Conservation (phyloP, 768 basidiomycete species). For the Leucosporidium scottii region DNA sequence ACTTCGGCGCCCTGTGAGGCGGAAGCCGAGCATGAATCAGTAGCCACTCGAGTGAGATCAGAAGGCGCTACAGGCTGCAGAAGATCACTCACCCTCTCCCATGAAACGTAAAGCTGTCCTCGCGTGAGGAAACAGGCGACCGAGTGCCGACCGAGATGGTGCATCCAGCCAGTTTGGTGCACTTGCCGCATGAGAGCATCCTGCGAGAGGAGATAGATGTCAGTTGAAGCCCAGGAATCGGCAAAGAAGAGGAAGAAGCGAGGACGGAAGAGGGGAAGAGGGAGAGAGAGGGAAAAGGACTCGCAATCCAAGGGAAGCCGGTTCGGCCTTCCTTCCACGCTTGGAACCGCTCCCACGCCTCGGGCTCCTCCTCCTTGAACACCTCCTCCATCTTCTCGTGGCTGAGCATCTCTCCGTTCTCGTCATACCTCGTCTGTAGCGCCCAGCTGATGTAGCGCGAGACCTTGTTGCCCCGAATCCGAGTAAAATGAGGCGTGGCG, state of each 20-base stretch:
- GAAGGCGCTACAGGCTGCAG: too few species aligned
- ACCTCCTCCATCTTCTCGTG: conserved; percentile 36
- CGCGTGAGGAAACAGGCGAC: conserved; percentile 45
- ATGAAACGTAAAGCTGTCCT: conserved; percentile 44
- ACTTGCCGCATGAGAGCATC: conserved; percentile 44
- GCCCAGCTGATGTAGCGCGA: conserved; percentile 43
- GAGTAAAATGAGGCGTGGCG: conserved; percentile 40
- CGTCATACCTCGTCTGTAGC: conserved; percentile 42
- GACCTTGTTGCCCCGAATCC: conserved; percentile 42
- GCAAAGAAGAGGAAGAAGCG: too few species aligned
- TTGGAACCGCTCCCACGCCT: conserved; percentile 8
- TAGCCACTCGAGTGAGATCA: too few species aligned
- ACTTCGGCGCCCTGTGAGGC: conserved; percentile 41
- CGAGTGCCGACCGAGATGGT: conserved; percentile 43
- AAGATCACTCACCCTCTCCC: conserved; percentile 38
- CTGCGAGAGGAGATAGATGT: conserved; percentile 27
- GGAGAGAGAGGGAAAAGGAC: neutral
- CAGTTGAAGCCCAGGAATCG: too few species aligned
- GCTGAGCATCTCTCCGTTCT: conserved; percentile 38
- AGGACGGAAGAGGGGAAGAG: too few species aligned
- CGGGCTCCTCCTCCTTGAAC: conserved; percentile 38
- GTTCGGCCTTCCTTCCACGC: conserved; percentile 39
- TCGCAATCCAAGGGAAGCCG: conserved; percentile 42
- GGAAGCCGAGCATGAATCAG: too few species aligned
- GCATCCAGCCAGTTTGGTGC: conserved; percentile 44